phyloP scores from a whole-genome alignment of 2,329 filamentous ascomycete species.

The Phialophora tarda region DNA sequence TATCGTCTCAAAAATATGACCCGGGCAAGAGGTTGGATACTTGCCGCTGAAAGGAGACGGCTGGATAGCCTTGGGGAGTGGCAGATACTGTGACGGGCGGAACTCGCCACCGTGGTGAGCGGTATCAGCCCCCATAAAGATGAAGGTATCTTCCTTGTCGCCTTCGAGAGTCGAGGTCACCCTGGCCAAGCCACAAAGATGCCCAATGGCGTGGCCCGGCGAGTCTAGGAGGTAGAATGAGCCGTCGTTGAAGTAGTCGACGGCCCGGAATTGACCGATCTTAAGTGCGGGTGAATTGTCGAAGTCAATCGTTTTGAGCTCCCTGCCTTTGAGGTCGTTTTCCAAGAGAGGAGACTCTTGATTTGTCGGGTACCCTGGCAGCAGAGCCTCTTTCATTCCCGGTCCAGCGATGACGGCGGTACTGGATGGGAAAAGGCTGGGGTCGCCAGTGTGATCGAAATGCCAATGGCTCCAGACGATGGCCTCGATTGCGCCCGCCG shows the following conservation, averaged over 20 bases:
- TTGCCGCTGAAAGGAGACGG: background rate
- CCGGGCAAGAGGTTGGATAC: conserved; percentile 1
- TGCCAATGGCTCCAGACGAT: conserved; percentile 40
- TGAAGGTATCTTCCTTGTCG: conserved; percentile 45
- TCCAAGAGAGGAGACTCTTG: conserved; percentile 46
- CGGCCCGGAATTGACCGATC: conserved; percentile 48
- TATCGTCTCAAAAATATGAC: conserved; percentile 9
- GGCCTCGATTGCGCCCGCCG: conserved; percentile 24
- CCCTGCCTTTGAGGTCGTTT: conserved; percentile 44
- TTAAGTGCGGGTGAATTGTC: conserved; percentile 1
- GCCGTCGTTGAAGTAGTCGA: conserved; percentile 49
- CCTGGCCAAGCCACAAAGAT: conserved; percentile 57
- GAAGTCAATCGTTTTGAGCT: conserved; percentile 36
- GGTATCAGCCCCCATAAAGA: conserved; percentile 59
- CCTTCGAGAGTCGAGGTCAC: conserved; percentile 39
- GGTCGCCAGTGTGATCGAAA: conserved; percentile 58
- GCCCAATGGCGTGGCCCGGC: conserved; percentile 56
- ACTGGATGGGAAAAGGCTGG: conserved; percentile 51
- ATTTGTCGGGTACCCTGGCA: conserved; percentile 56
- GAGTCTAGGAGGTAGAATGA: conserved; percentile 51
- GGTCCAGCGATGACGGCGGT: conserved; percentile 60
- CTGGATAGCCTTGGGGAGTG: conserved; percentile 38
- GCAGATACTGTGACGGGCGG: conserved; percentile 41
- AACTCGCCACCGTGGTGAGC: conserved; percentile 50
- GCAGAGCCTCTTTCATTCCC: conserved; percentile 55